phyloP scores from a whole-genome alignment of 2,329 filamentous ascomycete genomes.

The Colletotrichum gigasporum region DNA sequence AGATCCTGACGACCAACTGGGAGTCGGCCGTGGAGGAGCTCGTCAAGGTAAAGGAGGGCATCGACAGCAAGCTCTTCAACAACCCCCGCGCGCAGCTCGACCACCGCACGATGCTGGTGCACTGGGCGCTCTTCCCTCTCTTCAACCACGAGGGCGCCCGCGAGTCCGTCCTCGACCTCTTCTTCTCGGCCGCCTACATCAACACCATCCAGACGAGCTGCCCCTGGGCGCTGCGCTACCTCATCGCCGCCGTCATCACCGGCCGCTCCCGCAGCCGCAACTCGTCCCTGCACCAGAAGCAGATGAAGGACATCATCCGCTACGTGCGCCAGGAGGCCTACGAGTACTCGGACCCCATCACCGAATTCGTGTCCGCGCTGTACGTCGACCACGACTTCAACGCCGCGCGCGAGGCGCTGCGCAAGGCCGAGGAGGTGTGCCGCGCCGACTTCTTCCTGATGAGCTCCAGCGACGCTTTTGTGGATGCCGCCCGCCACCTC shows the following conservation, averaged over 20 bases:
- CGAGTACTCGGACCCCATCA: conserved; percentile 96
- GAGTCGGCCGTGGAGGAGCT: conserved; percentile 92
- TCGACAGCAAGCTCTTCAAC: conserved; percentile 95
- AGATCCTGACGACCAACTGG: conserved; percentile 96
- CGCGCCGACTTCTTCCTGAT: conserved; percentile 96
- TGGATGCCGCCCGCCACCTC: conserved; percentile 92
- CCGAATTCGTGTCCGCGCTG: conserved; percentile 94
- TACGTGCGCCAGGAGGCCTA: conserved; percentile 97
- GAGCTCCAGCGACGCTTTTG: conserved; percentile 84
- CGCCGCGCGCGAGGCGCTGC: conserved; percentile 89
- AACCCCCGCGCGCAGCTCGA: conserved; percentile 95
- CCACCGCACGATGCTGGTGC: conserved; percentile 95
- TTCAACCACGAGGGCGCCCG: conserved; percentile 96
- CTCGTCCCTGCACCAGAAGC: conserved; percentile 91
- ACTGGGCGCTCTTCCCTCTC: conserved; percentile 98
- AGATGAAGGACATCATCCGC: conserved; percentile 95
- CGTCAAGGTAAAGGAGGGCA: conserved; percentile 87
- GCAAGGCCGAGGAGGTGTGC: conserved; percentile 88
- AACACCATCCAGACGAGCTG: conserved; percentile 99
- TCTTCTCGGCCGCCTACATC: conserved; percentile 97
- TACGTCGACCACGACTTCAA: conserved; percentile 91
- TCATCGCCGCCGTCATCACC: conserved; percentile 93
- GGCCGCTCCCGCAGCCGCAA: conserved; percentile 85
- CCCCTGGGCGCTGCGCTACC: conserved; percentile 95
- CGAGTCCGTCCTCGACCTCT: conserved; percentile 91